Evolutionary conservation across 163 green algal genomes (phyloP), one percentile per base, ranked within the genome.

Genomic region (Chlamydomonas reinhardtii): DNA sequence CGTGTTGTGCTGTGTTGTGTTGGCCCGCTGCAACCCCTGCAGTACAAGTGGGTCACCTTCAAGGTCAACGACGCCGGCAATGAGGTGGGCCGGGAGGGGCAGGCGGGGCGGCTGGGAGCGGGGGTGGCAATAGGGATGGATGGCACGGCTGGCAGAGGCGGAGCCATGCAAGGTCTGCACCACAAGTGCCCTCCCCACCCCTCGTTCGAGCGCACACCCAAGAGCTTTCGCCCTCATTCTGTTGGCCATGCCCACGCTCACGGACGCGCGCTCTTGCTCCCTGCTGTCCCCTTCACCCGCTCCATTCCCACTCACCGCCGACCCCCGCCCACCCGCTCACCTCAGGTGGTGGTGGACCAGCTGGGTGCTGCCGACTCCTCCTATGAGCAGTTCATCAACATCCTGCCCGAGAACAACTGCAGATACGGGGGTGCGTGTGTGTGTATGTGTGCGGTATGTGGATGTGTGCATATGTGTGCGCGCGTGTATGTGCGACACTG

Each of bases 1-100:
- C n/a, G n/a, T n/a, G n/a, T n/a, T n/a, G n/a, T n/a, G n/a, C n/a
- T n/a, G n/a, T 48, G 5, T 8, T 48, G 39, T 48, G 39, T 5
- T 48, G 5, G 39, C 39, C 39, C 39, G 5, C 39, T 48, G 39
- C n/a, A n/a, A 48, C 39, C 5, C 39, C 39, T 8, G 62, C 93
- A 97, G 93, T 98, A 97, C 89, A 94, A 93, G 76, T 98, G 95
- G 95, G 94, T 96, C 0, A 94, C 91, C 3, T 99, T 94, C 95
- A 94, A 94, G 78, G 94, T 99, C 52, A 94, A 98, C 87, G 92
- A 95, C 69, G 85, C 72, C 11, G 96, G 95, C 1, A 94, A 91
- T 31, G 84, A 92, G 74, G 94, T 96, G 74, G 0, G 43, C 5
- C 71, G 1, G 25, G 4, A 6, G 19, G 25, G 43, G 2, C 29